Evolutionary conservation across 352 stramenopile species (phyloP).

Genomic region (Phytophthora sojae): DNA sequence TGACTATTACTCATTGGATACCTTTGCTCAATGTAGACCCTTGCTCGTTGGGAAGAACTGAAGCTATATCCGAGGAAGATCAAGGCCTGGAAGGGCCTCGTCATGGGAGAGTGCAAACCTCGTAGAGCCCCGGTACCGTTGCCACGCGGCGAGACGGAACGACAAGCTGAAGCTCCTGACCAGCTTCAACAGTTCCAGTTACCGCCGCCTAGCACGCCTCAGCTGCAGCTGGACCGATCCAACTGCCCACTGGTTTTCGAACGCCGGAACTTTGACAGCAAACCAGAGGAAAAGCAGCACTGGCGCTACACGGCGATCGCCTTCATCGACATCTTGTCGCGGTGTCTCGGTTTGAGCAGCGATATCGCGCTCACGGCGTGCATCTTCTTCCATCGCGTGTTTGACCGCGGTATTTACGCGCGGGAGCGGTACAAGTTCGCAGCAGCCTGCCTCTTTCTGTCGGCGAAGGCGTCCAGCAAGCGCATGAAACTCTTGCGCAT

Average conservation of each 20-base stretch:
- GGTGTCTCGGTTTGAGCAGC: constrained; percentile 68
- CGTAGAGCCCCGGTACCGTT: constrained; percentile 58
- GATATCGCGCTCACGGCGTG: constrained; percentile 80
- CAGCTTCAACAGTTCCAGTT: constrained; percentile 82
- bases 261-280: constrained; percentile 58
- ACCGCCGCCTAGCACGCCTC: constrained; percentile 46
- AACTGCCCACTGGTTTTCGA: constrained; percentile 84
- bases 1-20: not conserved
- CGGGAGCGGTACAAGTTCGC: constrained; percentile 85
- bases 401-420: constrained; percentile 83
- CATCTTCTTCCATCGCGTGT: constrained; percentile 84
- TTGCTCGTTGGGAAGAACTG: constrained; percentile 87
- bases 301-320: constrained; percentile 83
- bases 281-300: constrained; percentile 79
- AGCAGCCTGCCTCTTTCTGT: constrained; percentile 81
- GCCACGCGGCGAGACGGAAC: constrained; percentile 70
- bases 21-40: constrained; percentile 44
- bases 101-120: constrained; percentile 75
- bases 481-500: constrained; percentile 90
- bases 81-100: constrained; percentile 80
- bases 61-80: constrained; percentile 82
- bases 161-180: constrained; percentile 69
- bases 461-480: constrained; percentile 86
- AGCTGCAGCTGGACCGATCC: constrained; percentile 73
- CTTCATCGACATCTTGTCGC: constrained; percentile 83